Evolutionary conservation across 495 filamentous ascomycete species (phyloP).

Genomic region (Daldinia vernicosa): DNA sequence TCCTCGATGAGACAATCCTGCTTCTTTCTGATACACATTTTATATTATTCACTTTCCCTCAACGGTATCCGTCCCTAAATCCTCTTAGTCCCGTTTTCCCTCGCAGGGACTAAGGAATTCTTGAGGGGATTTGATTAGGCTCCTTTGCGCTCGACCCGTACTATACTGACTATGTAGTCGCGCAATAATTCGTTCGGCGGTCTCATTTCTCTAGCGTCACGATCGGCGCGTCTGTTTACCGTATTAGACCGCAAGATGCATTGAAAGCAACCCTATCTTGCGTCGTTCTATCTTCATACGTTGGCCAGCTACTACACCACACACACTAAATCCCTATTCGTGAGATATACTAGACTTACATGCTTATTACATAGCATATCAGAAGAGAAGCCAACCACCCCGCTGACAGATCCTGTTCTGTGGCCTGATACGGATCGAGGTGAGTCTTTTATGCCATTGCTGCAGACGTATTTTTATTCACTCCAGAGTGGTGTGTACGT

Average conservation of each 20-base stretch:
- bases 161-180: constrained; percentile 5
- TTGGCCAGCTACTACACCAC: constrained; percentile 12
- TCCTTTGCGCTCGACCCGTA: not conserved
- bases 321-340: constrained; percentile 7
- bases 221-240: constrained; percentile 26
- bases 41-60: constrained; percentile 2
- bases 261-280: constrained; percentile 38
- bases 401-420: constrained; percentile 6
- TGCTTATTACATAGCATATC: constrained; percentile 23
- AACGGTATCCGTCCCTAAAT: constrained; percentile 9
- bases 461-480: not conserved
- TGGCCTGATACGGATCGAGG: constrained; percentile 27
- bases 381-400: constrained; percentile 1
- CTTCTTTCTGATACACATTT: constrained; percentile 17
- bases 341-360: constrained; percentile 18
- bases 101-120: not conserved
- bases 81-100: constrained; percentile 10
- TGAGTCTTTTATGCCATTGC: constrained; percentile 17
- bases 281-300: constrained; percentile 21
- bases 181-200: constrained; percentile 17
- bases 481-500: not conserved
- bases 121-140: constrained; percentile 4
- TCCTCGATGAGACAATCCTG: constrained; percentile 31
- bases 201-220: constrained; percentile 21
- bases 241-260: constrained; percentile 25